Conservation (phyloP, 805 yeast species). For the Vanderwaltozyma yarrowii region DNA sequence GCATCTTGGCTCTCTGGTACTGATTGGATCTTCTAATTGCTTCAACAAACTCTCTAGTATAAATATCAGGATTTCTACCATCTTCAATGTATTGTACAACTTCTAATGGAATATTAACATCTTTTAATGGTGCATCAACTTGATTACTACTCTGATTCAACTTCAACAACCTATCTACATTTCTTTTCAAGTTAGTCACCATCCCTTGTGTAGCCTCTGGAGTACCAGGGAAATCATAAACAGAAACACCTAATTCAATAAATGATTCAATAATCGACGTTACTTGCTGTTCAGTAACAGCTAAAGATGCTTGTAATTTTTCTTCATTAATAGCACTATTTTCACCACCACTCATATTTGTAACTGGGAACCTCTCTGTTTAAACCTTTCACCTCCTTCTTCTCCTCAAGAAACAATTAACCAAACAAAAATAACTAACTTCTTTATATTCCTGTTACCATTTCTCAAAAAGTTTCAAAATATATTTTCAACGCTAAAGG, state of each 20-base stretch:
- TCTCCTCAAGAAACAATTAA: too few species aligned
- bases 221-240: conserved; percentile 89
- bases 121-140: conserved; percentile 25
- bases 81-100: conserved; percentile 89
- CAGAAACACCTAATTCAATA: conserved; percentile 81
- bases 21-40: conserved; percentile 87
- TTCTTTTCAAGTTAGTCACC: conserved; percentile 31
- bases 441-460: too few species aligned
- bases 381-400: too few species aligned
- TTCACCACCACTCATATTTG: not conserved
- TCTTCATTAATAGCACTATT: not conserved
- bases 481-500: too few species aligned
- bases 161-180: conserved; percentile 32
- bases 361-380: too few species aligned
- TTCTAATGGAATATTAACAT: conserved; percentile 60
- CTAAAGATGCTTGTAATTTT: conserved; percentile 12
- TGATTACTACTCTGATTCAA: conserved; percentile 27
- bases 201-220: conserved; percentile 58
- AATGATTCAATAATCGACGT: conserved; percentile 64
- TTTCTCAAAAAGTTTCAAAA: too few species aligned
- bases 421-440: too few species aligned
- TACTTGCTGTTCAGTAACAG: conserved; percentile 25
- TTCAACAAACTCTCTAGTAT: conserved; percentile 93
- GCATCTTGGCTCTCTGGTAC: conserved; percentile 72
- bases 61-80: conserved; percentile 94